These are phyloP conservation scores for Penicillium sp. DNA, from an alignment of 2,329 filamentous ascomycete species.

Conservation along the genomic window DNA sequence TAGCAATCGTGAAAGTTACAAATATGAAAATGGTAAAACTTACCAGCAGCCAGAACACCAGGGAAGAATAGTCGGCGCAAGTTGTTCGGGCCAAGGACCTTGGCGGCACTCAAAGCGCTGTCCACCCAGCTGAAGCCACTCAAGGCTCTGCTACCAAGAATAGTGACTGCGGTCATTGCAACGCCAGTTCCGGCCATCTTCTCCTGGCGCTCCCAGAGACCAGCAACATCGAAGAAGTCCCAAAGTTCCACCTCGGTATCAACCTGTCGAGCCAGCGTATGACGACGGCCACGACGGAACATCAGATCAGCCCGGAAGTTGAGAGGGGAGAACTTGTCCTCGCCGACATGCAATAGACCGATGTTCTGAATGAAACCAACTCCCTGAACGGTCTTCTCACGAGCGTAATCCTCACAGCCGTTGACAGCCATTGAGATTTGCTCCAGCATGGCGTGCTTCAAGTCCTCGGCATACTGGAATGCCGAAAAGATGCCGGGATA, in stretches of 20 bases:
- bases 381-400: conserved; percentile 75
- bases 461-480: conserved; percentile 90
- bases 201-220: conserved; percentile 85
- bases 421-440: conserved; percentile 81
- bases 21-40: conserved; percentile 47
- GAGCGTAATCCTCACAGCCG: conserved; percentile 84
- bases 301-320: conserved; percentile 91
- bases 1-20: conserved; percentile 33
- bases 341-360: conserved; percentile 82
- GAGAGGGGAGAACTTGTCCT: conserved; percentile 80
- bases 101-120: conserved; percentile 79
- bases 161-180: conserved; percentile 88
- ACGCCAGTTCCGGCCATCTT: conserved; percentile 94
- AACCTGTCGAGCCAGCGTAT: conserved; percentile 81
- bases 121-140: conserved; percentile 90
- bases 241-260: conserved; percentile 85
- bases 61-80: conserved; percentile 81
- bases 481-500: conserved; percentile 86
- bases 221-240: conserved; percentile 91
- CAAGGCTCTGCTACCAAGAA: conserved; percentile 79
- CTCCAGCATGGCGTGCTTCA: conserved; percentile 89
- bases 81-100: conserved; percentile 80
- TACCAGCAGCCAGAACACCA: conserved; percentile 78
- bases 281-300: conserved; percentile 79
- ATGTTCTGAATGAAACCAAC: conserved; percentile 89